Evolutionary conservation across 2,329 filamentous ascomycete species (phyloP), one percentile per base, ranked within the genome.

Genomic region (Anthostomella pinea): DNA sequence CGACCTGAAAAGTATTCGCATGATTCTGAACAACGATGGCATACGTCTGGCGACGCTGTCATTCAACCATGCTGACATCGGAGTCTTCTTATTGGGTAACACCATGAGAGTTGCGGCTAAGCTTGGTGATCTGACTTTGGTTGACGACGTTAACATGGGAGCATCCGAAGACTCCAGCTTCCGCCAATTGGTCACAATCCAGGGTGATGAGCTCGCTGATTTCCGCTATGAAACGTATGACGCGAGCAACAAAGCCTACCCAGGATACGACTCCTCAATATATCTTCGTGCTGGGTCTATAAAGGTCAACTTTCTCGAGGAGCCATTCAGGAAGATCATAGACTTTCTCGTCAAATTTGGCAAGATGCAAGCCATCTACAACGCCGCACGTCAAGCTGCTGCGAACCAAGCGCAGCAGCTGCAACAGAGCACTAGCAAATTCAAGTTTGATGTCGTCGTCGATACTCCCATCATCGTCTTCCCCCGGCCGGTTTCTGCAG

Each of bases 301-400:
- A 61, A 97, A 95, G 66, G 74, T 98, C 58, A 97, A 96, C 60
- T 98, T 99, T 60, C 68, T 97, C 4, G 91, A 96, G 44, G 94
- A 98, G 61, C 93, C 93, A 0, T 96, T 97, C 70, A 81, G 93
- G 34, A 97, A 97, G 66, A 97, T 99, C 47, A 87, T 98, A 63
- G 87, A 94, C 50, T 99, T 98, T 63, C 72, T 95, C 27, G 89
- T 99, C 60, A 98, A 98, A 56, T 99, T 99, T 60, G 93, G 94
- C 43, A 95, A 95, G 65, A 99, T 99, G 93, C 93, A 98, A 64
- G 91, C 93, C 15, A 85, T 98, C 35, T 98, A 95, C 70, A 98
- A 99, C 57, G 91, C 93, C 26, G 93, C 94, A 9, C 81, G 94
- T 21, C 88, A 95, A 63, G 94, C 91, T 24, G 93, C 94, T 3